Evolutionary conservation across 768 basidiomycete genomes (phyloP), one percentile per base, ranked within the genome.

Genomic region (Phaeotremella skinneri): DNA sequence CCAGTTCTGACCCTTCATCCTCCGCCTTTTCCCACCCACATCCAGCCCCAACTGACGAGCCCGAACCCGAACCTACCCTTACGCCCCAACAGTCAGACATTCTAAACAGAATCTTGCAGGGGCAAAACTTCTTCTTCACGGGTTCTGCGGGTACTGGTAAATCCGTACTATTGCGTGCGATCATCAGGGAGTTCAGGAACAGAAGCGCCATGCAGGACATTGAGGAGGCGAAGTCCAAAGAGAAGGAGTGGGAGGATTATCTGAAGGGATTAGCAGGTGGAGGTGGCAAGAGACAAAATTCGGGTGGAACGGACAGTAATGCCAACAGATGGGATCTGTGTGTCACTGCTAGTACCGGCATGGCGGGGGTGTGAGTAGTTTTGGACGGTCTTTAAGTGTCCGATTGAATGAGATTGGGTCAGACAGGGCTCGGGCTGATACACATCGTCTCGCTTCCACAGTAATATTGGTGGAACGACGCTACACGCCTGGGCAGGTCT

Each of bases 141-240:
- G 96, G 94, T 21, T 92, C 91, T 79, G 94, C 94, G 58, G 94
- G 94, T 53, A 96, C 94, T 3, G 94, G 94, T 41, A 98, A 98
- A 78, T 96, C 93, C 1, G 91, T 98, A 21, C 82, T 98, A 2
- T 81, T 98, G 14, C 83, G 92, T 23, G 90, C 92, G 73, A 94
- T 97, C 49, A 94, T 97, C 72, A 82, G 83, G 67, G 78, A 81
- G 0, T 80, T 99, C 57, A 62, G 55, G 27, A 55, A 57, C 32
- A 32, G 50, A 3, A 17, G 11, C 17, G 6, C n/a, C 23, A 45
- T 7, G 21, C 43, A 45, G 29, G 55, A 59, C 16, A 37, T 26
- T 23, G 52, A 52, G 20, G 62, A 9, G 6, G 49, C 6, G 16
- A 9, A 32, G 17, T 31, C 16, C 14, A 29, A 7, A 23, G 52